Evolutionary conservation across 257 asterid species (phyloP), one percentile per base, ranked within the genome.

Genomic region (Misopates orontium): DNA sequence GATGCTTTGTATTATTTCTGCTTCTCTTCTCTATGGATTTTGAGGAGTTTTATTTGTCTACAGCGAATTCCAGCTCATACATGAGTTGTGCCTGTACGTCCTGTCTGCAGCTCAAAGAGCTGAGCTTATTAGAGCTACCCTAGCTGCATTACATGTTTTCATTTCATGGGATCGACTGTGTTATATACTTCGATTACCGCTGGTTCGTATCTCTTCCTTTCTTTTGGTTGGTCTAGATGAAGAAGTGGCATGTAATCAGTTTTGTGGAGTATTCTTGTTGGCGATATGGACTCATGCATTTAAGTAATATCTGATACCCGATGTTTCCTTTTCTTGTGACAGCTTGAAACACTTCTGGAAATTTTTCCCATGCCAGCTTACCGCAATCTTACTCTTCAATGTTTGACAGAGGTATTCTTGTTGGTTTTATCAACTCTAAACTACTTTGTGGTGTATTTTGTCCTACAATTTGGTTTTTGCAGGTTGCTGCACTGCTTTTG

Each of bases 111-210:
- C 97, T 58, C 98, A 88, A 73, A 94, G 98, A 78, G 82, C 95
- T 8, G 99, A 93, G 81, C 99, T 93, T 60, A 80, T 90, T 76
- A 78, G 97, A 81, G 99, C 96, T 53, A 94, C 99, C 13, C 75
- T 94, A 71, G 95, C 90, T 51, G 90, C 99, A 17, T 64, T 94
- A 75, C 99, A 94, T 71, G 99, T 96, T 53, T 94, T 94, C 68
- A 95, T 94, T 66, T 90, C 98, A 19, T 94, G 99, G 99, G 90
- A 90, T 74, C 99, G 98, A 4, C 82, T 94, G 63, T 97, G 99
- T 76, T 94, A 94, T 73, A 94, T 94, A 63, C 90, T 94, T 78
- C 96, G 88, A 76, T 94, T 97, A 21, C 87, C 99, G 7, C 80
- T 94, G 99, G 99, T 94, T 72, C 66, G 95, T 77, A 71, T 51